Evolutionary conservation across 306 rosid species (phyloP).

Genomic region (Geum urbanum): DNA sequence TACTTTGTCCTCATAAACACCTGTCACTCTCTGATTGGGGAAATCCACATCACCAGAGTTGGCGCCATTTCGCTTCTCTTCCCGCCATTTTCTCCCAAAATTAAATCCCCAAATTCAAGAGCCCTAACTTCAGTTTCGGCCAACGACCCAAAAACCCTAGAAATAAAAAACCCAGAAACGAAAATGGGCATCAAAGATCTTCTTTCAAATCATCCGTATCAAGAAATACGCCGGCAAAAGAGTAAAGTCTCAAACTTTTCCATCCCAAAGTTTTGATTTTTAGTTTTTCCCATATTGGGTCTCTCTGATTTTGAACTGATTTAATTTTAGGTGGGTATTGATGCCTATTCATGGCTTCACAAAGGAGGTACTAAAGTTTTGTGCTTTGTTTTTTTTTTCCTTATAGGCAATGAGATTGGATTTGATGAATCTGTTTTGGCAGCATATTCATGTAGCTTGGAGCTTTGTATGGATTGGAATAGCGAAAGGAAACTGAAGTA

Average conservation of each 20-base stretch:
- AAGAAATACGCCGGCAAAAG: conserved; percentile 76
- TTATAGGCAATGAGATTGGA: not conserved
- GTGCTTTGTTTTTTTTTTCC: not conserved
- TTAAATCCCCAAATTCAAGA: not conserved
- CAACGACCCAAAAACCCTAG: not conserved
- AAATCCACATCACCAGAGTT: no score
- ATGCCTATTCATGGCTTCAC: conserved; percentile 97
- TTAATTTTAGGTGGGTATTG: conserved; percentile 82
- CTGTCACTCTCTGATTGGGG: no score
- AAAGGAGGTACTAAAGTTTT: conserved; percentile 59
- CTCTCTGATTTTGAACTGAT: not conserved
- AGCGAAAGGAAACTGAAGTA: conserved; percentile 60
- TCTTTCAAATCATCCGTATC: conserved; percentile 65
- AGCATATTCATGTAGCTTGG: conserved; percentile 98
- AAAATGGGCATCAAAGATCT: conserved; percentile 94
- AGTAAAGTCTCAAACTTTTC: conserved; percentile 28
- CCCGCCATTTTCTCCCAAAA: conserved; percentile 62
- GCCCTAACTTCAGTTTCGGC: no score
- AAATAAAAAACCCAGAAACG: conserved; percentile 21
- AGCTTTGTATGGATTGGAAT: conserved; percentile 66
- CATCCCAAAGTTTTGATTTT: not conserved
- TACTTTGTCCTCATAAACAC: no score
- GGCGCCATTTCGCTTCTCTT: conserved; percentile 30
- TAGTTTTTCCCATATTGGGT: not conserved
- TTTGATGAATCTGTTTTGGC: conserved; percentile 6